Evolutionary conservation across 2,329 filamentous ascomycete species (phyloP).

Genomic region (Fusarium brevicatenulatum): DNA sequence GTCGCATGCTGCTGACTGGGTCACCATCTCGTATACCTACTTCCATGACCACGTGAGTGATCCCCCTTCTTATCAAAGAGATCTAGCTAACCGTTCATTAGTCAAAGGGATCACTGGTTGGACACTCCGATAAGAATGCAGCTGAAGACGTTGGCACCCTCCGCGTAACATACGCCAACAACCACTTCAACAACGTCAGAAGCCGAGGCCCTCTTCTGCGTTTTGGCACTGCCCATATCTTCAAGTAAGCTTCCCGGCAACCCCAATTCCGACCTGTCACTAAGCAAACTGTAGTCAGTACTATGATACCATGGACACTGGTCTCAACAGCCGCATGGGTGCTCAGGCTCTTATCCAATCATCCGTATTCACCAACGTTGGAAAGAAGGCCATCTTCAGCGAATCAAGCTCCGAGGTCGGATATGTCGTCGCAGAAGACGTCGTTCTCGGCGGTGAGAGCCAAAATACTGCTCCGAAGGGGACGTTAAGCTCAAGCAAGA

Average conservation of each 20-base stretch:
- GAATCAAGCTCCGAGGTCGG: constrained; percentile 30
- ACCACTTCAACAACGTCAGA: constrained; percentile 69
- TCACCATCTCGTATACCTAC: constrained; percentile 56
- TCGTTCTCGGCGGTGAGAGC: constrained; percentile 25
- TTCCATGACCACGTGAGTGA: constrained; percentile 53
- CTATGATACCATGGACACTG: constrained; percentile 41
- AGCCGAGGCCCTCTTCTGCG: constrained; percentile 68
- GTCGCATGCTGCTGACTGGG: constrained; percentile 55
- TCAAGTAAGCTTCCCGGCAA: constrained; percentile 27
- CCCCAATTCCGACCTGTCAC: rapidly evolving
- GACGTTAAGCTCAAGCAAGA: not conserved
- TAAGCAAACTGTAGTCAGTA: constrained; percentile 25
- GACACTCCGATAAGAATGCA: constrained; percentile 68
- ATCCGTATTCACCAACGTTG: constrained; percentile 38
- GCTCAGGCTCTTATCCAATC: constrained; percentile 39
- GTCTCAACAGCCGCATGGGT: constrained; percentile 39
- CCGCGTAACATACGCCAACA: constrained; percentile 68
- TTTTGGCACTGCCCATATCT: constrained; percentile 68
- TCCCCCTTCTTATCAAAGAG: too few relatives aligned
- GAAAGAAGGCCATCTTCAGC: constrained; percentile 41
- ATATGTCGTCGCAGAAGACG: constrained; percentile 32
- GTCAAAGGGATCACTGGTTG: constrained; percentile 67
- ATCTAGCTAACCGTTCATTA: not conserved
- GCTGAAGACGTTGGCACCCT: constrained; percentile 68
- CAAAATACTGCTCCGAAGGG: constrained; percentile 27